These are phyloP conservation scores for Monilinia fructicola DNA, from an alignment of 2,329 filamentous ascomycete species.

Conservation along the genomic window DNA sequence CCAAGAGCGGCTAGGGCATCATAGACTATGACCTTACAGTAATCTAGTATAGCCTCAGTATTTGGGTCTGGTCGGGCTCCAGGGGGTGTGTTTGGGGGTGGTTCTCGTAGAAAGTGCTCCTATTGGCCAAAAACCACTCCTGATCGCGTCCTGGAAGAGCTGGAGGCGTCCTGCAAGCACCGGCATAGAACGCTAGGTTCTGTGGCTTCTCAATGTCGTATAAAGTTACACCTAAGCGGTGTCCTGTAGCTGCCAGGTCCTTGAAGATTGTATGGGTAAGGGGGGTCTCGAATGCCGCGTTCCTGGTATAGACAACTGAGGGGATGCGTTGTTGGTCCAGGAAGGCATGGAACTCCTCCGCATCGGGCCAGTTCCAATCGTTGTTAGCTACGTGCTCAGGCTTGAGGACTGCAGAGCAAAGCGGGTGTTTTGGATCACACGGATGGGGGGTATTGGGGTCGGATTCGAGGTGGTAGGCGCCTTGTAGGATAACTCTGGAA, in stretches of 20 bases:
- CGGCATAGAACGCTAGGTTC: conserved; percentile 34
- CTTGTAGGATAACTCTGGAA: conserved; percentile 33
- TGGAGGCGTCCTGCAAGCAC: conserved; percentile 22
- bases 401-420: not conserved
- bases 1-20: conserved; percentile 38
- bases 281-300: conserved; percentile 31
- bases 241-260: conserved; percentile 27
- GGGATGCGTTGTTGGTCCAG: conserved; percentile 27
- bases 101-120: conserved; percentile 30
- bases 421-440: not conserved
- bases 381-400: conserved; percentile 30
- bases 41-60: conserved; percentile 32
- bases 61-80: conserved; percentile 26
- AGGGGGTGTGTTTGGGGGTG: conserved; percentile 6
- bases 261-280: conserved; percentile 30
- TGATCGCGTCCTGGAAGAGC: conserved; percentile 23
- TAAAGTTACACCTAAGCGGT: conserved; percentile 33
- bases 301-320: conserved; percentile 35
- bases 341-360: conserved; percentile 31
- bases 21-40: conserved; percentile 34
- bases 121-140: conserved; percentile 34
- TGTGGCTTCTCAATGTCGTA: conserved; percentile 31
- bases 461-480: conserved; percentile 14
- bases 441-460: too few relatives aligned
- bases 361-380: conserved; percentile 31